These are phyloP conservation scores for Ogataea ramenticola DNA, from an alignment of 805 yeast species.

Conservation along the genomic window DNA sequence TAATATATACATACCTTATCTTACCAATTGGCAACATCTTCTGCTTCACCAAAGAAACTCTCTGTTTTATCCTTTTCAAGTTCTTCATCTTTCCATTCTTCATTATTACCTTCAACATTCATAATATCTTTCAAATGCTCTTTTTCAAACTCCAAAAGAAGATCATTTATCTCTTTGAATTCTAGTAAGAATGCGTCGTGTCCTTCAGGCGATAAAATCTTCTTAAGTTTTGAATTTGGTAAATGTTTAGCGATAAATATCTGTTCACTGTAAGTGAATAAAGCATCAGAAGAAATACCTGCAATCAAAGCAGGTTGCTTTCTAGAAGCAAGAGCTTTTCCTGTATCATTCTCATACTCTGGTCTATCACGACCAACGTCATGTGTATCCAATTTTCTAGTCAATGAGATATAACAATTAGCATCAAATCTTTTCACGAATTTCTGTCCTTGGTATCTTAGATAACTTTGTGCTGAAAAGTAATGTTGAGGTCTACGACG, in stretches of 20 bases:
- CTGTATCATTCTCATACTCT: slow-evolving; percentile 28
- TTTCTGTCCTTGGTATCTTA: slow-evolving; percentile 90
- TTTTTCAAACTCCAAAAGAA: slow-evolving; percentile 60
- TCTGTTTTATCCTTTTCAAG: slow-evolving; percentile 43
- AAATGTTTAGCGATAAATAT: slow-evolving; percentile 70
- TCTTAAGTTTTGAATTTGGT: slow-evolving; percentile 60
- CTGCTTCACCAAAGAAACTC: slow-evolving; percentile 92
- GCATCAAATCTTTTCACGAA: slow-evolving; percentile 90
- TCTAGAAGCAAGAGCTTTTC: slow-evolving; percentile 51
- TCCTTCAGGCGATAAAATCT: slow-evolving; percentile 88
- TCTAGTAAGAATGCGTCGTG: slow-evolving; percentile 95
- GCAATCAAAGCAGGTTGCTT: slow-evolving; percentile 74
- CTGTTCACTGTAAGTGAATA: slow-evolving; percentile 90
- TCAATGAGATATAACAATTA: slow-evolving; percentile 89
- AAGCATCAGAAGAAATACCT: slow-evolving; percentile 88
- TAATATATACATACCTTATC: not conserved
- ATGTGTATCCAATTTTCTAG: slow-evolving; percentile 91
- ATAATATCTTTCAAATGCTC: slow-evolving; percentile 53
- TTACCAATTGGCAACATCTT: slow-evolving; percentile 88
- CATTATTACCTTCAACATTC: slow-evolving; percentile 39
- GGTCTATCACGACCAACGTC: slow-evolving; percentile 79
- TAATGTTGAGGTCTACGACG: slow-evolving; percentile 45
- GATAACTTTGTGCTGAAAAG: slow-evolving; percentile 92
- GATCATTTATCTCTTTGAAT: slow-evolving; percentile 70
- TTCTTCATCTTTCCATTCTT: slow-evolving; percentile 36